Percentiles rank a stretch among this genome's conserved stretches.
These are phyloP conservation scores for Aureobasidium sp. DNA, from an alignment of 2,329 filamentous ascomycete genomes.

Conservation along the genomic window DNA sequence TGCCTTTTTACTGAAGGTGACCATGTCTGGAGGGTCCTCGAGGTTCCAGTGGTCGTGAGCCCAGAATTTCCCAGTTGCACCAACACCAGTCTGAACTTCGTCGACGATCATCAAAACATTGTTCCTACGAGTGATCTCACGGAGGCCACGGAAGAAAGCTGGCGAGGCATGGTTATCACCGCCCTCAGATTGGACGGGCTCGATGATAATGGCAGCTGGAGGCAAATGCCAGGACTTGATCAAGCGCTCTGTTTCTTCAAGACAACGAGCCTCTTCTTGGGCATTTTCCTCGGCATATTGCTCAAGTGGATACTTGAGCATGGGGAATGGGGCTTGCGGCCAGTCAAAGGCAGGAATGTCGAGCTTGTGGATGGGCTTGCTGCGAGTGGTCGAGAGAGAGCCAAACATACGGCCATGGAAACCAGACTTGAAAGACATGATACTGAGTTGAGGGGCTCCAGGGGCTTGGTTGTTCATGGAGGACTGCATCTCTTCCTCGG, in stretches of 20 bases:
- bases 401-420: constrained; percentile 89
- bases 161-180: constrained; percentile 87
- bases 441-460: constrained; percentile 70
- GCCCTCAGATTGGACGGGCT: constrained; percentile 86
- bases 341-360: constrained; percentile 91
- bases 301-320: constrained; percentile 75
- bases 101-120: constrained; percentile 80
- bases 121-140: constrained; percentile 67
- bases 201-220: constrained; percentile 71
- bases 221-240: constrained; percentile 70
- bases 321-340: constrained; percentile 86
- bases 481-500: constrained; percentile 61
- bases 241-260: constrained; percentile 73
- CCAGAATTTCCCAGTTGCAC: constrained; percentile 88
- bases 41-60: constrained; percentile 90
- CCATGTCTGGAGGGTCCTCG: constrained; percentile 74
- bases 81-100: constrained; percentile 85
- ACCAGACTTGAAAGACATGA: constrained; percentile 75
- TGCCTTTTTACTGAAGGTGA: constrained; percentile 90
- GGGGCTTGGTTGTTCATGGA: constrained; percentile 74
- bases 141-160: constrained; percentile 74
- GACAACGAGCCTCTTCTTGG: constrained; percentile 66
- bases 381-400: constrained; percentile 75
- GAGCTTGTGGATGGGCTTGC: constrained; percentile 87
- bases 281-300: constrained; percentile 69